Percentiles rank a stretch among this genome's conserved stretches.
These are phyloP conservation scores for Monosporascus sp. DNA, from an alignment of 2,329 filamentous ascomycete species.

Conservation along the genomic window DNA sequence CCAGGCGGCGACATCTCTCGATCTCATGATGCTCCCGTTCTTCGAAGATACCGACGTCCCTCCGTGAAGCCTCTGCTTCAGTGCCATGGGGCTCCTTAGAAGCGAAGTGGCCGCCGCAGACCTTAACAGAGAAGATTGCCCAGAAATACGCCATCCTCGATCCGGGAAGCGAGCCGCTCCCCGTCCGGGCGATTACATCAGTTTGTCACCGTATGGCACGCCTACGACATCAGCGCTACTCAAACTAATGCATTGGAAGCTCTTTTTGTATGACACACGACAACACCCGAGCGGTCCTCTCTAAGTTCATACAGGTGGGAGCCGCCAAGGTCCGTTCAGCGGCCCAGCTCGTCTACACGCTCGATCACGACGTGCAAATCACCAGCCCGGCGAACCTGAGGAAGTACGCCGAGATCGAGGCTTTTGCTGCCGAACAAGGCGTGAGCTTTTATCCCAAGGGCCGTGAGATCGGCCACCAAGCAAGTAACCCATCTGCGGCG, in stretches of 20 bases:
- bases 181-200: constrained; percentile 71
- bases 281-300: constrained; percentile 70
- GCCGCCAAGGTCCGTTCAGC: constrained; percentile 67
- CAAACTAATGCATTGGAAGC: too few relatives aligned
- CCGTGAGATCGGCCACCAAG: constrained; percentile 82
- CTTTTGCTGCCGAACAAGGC: constrained; percentile 73
- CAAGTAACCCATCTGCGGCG: constrained; percentile 35
- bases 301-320: constrained; percentile 78
- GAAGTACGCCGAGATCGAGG: constrained; percentile 76
- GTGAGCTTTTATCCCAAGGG: constrained; percentile 74
- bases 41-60: too few relatives aligned
- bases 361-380: constrained; percentile 89
- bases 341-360: constrained; percentile 71
- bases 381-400: constrained; percentile 63
- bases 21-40: too few relatives aligned
- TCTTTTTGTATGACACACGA: constrained; percentile 74
- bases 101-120: constrained; percentile 52
- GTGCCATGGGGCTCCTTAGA: too few relatives aligned
- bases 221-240: too few relatives aligned
- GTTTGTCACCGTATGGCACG: constrained; percentile 56
- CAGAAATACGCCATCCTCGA: constrained; percentile 74
- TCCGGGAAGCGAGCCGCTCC: constrained; percentile 66
- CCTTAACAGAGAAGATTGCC: constrained; percentile 87
- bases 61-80: too few relatives aligned
- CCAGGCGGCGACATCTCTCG: too few relatives aligned